Evolutionary conservation across 1,139 yeast species (phyloP).

Genomic region (Kodamaea derodonti): DNA sequence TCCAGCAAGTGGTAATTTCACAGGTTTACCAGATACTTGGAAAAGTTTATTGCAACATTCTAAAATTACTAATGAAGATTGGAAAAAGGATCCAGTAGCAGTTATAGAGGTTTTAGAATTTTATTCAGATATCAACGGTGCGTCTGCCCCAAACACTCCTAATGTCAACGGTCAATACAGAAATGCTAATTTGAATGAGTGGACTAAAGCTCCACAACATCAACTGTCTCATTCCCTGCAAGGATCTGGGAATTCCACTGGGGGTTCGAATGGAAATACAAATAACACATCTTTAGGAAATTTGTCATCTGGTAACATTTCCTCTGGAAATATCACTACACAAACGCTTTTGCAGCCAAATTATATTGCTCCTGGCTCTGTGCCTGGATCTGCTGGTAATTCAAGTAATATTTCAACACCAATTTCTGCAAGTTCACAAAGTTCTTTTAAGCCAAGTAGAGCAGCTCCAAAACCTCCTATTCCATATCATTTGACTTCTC

Average conservation of each 20-base stretch:
- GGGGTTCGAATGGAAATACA: no score
- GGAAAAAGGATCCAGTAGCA: slow-evolving; percentile 81
- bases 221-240: not conserved
- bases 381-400: slow-evolving; percentile 1
- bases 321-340: slow-evolving; percentile 7
- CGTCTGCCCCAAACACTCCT: slow-evolving; percentile 32
- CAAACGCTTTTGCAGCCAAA: slow-evolving; percentile 5
- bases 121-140: slow-evolving; percentile 51
- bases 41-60: slow-evolving; percentile 69
- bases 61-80: slow-evolving; percentile 76
- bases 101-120: slow-evolving; percentile 91
- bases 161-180: slow-evolving; percentile 1
- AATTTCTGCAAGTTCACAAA: slow-evolving; percentile 10
- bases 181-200: slow-evolving; percentile 26
- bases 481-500: slow-evolving; percentile 36
- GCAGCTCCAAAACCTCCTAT: slow-evolving; percentile 45
- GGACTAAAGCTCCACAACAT: slow-evolving; percentile 34
- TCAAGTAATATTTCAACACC: slow-evolving; percentile 4
- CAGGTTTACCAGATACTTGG: slow-evolving; percentile 81
- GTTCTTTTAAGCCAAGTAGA: slow-evolving; percentile 33
- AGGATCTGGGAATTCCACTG: not conserved
- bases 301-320: not conserved
- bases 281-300: no score
- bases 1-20: slow-evolving; percentile 68
- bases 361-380: slow-evolving; percentile 3